These are phyloP conservation scores for Babjeviella inositovora DNA, from an alignment of 805 yeast species.

Conservation along the genomic window DNA sequence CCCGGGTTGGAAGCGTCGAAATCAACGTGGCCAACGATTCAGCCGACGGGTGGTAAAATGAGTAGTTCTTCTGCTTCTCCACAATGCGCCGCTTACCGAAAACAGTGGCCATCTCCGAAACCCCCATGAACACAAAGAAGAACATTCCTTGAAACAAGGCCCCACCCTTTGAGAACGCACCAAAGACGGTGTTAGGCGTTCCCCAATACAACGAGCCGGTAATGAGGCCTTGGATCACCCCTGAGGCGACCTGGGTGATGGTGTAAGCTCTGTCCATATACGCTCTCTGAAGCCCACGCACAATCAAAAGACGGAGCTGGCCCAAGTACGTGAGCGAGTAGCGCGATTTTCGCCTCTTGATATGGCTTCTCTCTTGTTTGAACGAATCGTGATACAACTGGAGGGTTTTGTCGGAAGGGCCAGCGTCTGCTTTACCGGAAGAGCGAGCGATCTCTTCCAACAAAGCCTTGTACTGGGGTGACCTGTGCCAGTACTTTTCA, in stretches of 20 bases:
- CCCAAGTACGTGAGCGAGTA: constrained; percentile 14
- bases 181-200: too few relatives aligned
- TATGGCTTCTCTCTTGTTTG: constrained; percentile 13
- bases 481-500: constrained; percentile 36
- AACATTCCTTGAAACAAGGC: too few relatives aligned
- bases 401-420: background rate
- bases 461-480: constrained; percentile 25
- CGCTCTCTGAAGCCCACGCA: too few relatives aligned
- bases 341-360: constrained; percentile 11
- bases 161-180: too few relatives aligned
- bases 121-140: too few relatives aligned
- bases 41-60: constrained; percentile 59
- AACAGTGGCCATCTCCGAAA: constrained; percentile 3
- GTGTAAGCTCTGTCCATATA: too few relatives aligned
- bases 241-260: constrained; percentile 1
- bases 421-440: constrained; percentile 2
- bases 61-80: constrained; percentile 55
- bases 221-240: background rate
- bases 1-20: constrained; percentile 48
- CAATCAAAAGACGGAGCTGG: constrained; percentile 31
- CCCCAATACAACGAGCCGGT: background rate
- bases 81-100: constrained; percentile 41
- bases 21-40: constrained; percentile 51
- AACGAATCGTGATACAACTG: constrained; percentile 10
- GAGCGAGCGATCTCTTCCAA: constrained; percentile 23